Evolutionary conservation across 768 basidiomycete species (phyloP), one percentile per base, ranked within the genome.

Genomic region (Leccinellum luteum): DNA sequence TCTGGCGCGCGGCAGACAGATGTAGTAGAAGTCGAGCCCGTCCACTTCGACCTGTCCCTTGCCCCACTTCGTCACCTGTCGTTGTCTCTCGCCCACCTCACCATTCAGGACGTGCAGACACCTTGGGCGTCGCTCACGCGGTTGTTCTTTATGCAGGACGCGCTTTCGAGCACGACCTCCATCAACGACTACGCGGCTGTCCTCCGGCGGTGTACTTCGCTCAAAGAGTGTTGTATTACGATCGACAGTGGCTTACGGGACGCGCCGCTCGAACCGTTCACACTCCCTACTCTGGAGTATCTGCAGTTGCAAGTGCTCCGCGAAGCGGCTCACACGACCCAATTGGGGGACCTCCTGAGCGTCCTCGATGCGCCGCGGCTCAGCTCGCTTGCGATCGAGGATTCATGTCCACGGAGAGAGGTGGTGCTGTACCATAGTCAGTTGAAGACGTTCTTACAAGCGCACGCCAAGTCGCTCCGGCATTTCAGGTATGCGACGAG

Each of bases 111-210:
- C 8, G 57, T 70, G 6, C 52, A 47, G 4, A 60, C 35, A 3
- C 44, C 55, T 0, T 70, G 68, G 68, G 52, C 57, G 6, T 53
- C 35, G 41, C 59, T 69, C 49, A 64, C 69, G 30, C 59, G 54
- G 1, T 32, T 70, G 48, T 59, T 51, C 2, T 68, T 69, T 44
- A 70, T 70, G 66, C 61, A 61, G n/a, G 58, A 68, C 28, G 59
- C 60, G n/a, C 57, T 54, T 34, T 52, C 64, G 17, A 68, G 64
- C 41, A 48, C 57, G 32, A 52, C 64, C 8, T 61, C 68, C 0
- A 53, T 70, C 55, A 58, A 58, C 2, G 64, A 64, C 30, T 69
- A 70, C 15, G 54, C 56, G 14, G 15, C 45, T 6, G 31, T 69
- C 17, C 60, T 69, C 15, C 56, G 6, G 50, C 64, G 69, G 14